These are phyloP conservation scores for Fusarium tanahbumbuense DNA, from an alignment of 2,329 filamentous ascomycete species.

Conservation along the genomic window DNA sequence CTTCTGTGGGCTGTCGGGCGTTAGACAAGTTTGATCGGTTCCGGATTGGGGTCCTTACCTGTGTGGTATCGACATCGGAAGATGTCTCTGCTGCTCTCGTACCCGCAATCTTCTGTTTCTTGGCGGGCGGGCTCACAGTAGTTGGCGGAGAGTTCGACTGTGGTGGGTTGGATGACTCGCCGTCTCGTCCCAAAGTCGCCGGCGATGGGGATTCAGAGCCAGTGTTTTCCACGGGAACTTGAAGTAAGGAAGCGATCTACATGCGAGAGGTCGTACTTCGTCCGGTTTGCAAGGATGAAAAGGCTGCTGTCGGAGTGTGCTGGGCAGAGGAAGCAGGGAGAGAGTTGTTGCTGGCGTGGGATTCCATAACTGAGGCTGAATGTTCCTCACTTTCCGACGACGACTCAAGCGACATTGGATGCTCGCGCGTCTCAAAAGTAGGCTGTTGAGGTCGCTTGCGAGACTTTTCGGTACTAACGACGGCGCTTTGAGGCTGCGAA, in stretches of 20 bases:
- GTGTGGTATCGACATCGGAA: not conserved
- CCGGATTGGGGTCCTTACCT: not conserved
- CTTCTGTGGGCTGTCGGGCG: not conserved
- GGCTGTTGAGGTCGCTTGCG: not conserved
- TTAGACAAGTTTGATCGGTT: too few species aligned
- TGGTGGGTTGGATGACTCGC: not conserved
- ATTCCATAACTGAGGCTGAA: rapidly evolving
- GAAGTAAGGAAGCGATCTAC: not conserved
- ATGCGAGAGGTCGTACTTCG: too few species aligned
- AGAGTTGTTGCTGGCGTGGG: not conserved
- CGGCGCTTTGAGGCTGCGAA: not conserved
- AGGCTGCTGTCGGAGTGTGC: too few species aligned
- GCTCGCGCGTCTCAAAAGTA: not conserved
- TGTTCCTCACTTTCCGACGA: rapidly evolving
- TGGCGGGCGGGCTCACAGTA: not conserved
- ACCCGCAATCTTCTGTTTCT: not conserved
- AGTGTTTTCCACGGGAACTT: rapidly evolving
- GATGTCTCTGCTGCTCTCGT: rapidly evolving
- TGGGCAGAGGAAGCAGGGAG: not conserved
- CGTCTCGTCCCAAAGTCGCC: rapidly evolving
- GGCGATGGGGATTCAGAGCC: not conserved
- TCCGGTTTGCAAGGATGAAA: too few species aligned
- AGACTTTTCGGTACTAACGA: not conserved
- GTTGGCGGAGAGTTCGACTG: not conserved
- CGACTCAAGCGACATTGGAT: not conserved